phyloP scores from a whole-genome alignment of 2,329 filamentous ascomycete genomes.

The Pseudogymnoascus sp. region DNA sequence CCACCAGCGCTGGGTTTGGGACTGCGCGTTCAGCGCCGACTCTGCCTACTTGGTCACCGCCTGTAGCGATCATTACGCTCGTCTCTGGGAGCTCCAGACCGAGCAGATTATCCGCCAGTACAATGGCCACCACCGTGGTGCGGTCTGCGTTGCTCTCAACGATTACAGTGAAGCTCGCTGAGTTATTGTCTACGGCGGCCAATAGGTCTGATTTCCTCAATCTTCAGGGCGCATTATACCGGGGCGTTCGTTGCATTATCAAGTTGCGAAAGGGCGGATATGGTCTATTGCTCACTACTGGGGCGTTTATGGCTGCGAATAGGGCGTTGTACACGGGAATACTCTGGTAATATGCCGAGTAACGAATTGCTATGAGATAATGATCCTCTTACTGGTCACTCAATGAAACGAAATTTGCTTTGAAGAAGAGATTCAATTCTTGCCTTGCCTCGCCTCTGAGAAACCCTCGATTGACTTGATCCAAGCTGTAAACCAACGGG shows the following conservation, averaged over 20 bases:
- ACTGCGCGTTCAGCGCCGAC: conserved; percentile 70
- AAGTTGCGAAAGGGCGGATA: neutral
- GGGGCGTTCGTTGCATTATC: conserved; percentile 3
- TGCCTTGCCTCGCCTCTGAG: neutral
- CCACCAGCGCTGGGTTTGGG: conserved; percentile 74
- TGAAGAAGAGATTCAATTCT: neutral
- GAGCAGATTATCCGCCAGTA: conserved; percentile 69
- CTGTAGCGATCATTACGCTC: conserved; percentile 66
- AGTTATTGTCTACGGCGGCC: conserved; percentile 1
- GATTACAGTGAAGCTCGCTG: conserved; percentile 42
- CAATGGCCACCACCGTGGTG: conserved; percentile 67
- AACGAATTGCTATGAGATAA: neutral
- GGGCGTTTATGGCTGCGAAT: neutral
- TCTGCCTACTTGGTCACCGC: conserved; percentile 69
- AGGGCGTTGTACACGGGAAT: neutral
- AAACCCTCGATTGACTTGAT: neutral
- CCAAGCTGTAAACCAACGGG: neutral
- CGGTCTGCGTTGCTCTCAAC: conserved; percentile 66
- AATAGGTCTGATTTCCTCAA: conserved; percentile 1
- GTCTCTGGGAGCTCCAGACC: conserved; percentile 64
- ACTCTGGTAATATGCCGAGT: neutral
- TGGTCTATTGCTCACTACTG: neutral
- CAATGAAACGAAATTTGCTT: neutral
- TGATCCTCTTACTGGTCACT: neutral
- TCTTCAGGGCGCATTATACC: conserved; percentile 1